A percentile compares a stretch with the other conserved stretches of the same genome.
These are phyloP conservation scores for Pichia cephalocereana DNA, from an alignment of 805 yeast genomes.

Conservation along the genomic window DNA sequence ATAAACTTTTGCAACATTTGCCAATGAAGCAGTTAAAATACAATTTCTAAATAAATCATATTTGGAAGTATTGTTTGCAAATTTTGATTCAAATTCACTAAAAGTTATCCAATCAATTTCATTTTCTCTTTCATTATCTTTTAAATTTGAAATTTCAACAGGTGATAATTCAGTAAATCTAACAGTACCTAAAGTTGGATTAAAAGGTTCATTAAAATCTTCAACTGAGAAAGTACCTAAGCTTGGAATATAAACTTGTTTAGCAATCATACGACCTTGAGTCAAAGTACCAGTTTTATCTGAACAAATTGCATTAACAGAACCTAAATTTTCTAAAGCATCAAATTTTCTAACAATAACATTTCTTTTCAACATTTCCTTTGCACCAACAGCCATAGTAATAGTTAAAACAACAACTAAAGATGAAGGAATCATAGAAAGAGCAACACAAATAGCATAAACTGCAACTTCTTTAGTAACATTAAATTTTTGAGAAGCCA, in stretches of 20 bases:
- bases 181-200: constrained; percentile 52
- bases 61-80: constrained; percentile 9
- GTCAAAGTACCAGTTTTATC: constrained; percentile 81
- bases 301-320: constrained; percentile 71
- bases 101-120: constrained; percentile 22
- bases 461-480: constrained; percentile 80
- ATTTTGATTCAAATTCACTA: constrained; percentile 12
- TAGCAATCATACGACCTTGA: constrained; percentile 72
- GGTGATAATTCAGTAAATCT: constrained; percentile 30
- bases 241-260: constrained; percentile 58
- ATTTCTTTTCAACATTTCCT: constrained; percentile 56
- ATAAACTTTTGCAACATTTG: constrained; percentile 66
- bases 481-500: constrained; percentile 70
- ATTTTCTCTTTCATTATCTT: constrained; percentile 27
- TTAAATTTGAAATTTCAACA: constrained; percentile 16
- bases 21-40: constrained; percentile 62
- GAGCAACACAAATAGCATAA: constrained; percentile 78
- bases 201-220: constrained; percentile 50
- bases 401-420: constrained; percentile 75
- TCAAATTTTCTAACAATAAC: constrained; percentile 73
- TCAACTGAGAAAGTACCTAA: constrained; percentile 47
- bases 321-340: constrained; percentile 71
- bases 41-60: constrained; percentile 34
- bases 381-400: constrained; percentile 78
- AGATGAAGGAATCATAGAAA: constrained; percentile 77